Base-by-base conservation (phyloP, 2,329 filamentous ascomycete genomes). In the Epichloe sibirici region DNA sequence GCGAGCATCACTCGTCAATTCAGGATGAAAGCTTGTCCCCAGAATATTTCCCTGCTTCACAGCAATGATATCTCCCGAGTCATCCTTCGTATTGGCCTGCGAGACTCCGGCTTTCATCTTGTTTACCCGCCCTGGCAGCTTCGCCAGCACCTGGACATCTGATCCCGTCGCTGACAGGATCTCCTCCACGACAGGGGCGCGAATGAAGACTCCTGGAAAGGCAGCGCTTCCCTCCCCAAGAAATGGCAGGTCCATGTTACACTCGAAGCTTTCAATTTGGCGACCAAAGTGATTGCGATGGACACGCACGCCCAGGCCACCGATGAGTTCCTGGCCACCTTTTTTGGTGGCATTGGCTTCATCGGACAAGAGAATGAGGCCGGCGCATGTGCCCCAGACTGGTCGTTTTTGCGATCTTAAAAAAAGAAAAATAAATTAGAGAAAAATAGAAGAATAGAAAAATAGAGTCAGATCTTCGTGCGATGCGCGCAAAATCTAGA, bases 331-430 rank as follows among this genome's bases (percentile, higher is more conserved):
- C 68, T 97, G 93, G 0, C 91, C 91, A 44, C 89, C 90, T 62
- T 86, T 83, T 66, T 96, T 97, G 39, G 88, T 90, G 56, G 85
- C 81, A 66, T 91, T 95, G 48, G 90, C 91, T 54, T 86, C 83
- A 63, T 95, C 87, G 2, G 90, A 86, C 48, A 98, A 82, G 48
- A 97, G 74, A 60, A 98, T 96, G 53, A 97, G 78, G 9, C 93
- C 93, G 12, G 93, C 93, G 67, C 93, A 98, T 21, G 93, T 97
- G 53, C 93, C 93, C 91, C 91, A 98, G 25, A 86, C 88, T 11
- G 90, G 90, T 60, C 86, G 90, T 59, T 85, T 81, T 50, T 81
- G 73, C 42, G 87, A n/a, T 34, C 39, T 28, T 13, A 17, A 39
- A 8, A n/a, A 12, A 12, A 6, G 23, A 4, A 21, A 47, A 12